Base-by-base conservation (phyloP, 148 eudicot genomes). In the Amaranthus cruentus region DNA sequence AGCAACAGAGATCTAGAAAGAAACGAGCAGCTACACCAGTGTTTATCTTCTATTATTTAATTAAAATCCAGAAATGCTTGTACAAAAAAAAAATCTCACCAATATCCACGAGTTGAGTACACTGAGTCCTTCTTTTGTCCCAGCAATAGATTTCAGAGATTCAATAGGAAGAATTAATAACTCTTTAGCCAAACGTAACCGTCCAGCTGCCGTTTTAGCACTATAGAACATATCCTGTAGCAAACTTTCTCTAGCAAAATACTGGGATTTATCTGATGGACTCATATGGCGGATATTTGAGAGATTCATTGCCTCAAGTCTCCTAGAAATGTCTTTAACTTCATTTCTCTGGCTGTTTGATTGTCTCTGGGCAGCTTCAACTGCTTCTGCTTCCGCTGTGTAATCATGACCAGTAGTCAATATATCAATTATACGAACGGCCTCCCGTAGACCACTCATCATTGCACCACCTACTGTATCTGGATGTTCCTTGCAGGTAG, bases 381-480 rank as follows among this genome's bases (percentile, higher is more conserved):
- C 78, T 62, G 90, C 89, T 81, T 96, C 96, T 65, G 87, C 94
- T 84, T 96, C 99, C 21, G 96, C 97, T 61, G 85, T 88, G 81
- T 80, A 88, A 83, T 96, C 96, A 76, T 79, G 84, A 59, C 99
- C 99, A 60, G 83, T 85, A 64, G 64, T 85, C 86, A 90, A 65
- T 73, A 96, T 85, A 78, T 96, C 96, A 77, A 87, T 86, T 57
- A 96, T 92, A 47, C 99, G 96, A 69, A 92, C 95, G 53, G 99
- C 97, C 83, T 96, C 99, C 53, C 97, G 87, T 67, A 96, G 85
- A 82, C 99, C 99, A 82, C 97, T 96, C 96, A 96, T 84, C 96
- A 96, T 96, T 71, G 99, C 99, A 83, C 99, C 99, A 69, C 99
- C 99, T 50, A 96, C 99, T 9, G 99, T 96, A 75, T 96, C 99